Evolutionary conservation across 139 green algal genomes (phyloP).

Genomic region (Ettlia oleoabundans): DNA sequence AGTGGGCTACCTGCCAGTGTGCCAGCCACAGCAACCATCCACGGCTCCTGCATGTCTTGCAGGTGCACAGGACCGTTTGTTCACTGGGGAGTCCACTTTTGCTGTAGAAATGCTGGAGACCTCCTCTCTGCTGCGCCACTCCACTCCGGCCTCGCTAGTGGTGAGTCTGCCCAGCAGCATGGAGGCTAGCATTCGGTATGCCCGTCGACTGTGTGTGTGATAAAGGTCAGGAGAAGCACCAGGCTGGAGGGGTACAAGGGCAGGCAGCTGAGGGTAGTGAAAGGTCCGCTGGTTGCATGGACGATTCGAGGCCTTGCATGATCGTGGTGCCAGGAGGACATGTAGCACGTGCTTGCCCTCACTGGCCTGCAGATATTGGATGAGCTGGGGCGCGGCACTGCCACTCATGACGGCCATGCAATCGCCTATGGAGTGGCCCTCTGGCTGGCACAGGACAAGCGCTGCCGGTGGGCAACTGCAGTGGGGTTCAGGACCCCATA

Average conservation of each 20-base stretch:
- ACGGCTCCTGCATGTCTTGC: not conserved
- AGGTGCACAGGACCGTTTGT: conserved; percentile 62
- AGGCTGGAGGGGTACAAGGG: too few relatives aligned
- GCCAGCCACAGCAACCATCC: too few relatives aligned
- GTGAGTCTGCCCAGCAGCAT: not conserved
- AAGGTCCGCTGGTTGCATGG: too few relatives aligned
- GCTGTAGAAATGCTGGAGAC: conserved; percentile 72
- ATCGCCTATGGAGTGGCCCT: conserved; percentile 71
- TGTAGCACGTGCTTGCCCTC: too few relatives aligned
- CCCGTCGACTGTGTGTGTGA: not conserved
- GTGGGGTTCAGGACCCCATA: too few relatives aligned
- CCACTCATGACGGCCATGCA: conserved; percentile 69
- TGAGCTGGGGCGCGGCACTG: conserved; percentile 80
- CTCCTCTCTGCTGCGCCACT: conserved; percentile 43
- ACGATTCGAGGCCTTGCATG: too few relatives aligned
- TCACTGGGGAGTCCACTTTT: conserved; percentile 62
- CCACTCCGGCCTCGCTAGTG: conserved; percentile 53
- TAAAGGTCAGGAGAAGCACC: not conserved
- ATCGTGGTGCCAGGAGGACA: too few relatives aligned
- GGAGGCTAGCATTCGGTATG: not conserved
- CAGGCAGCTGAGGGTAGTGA: too few relatives aligned
- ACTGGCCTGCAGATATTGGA: conserved; percentile 46
- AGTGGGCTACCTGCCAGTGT: too few relatives aligned
- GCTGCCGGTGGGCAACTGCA: too few relatives aligned
- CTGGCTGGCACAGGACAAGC: conserved; percentile 6